Evolutionary conservation across 2,329 filamentous ascomycete species (phyloP).

Genomic region (Botrytis squamosa): DNA sequence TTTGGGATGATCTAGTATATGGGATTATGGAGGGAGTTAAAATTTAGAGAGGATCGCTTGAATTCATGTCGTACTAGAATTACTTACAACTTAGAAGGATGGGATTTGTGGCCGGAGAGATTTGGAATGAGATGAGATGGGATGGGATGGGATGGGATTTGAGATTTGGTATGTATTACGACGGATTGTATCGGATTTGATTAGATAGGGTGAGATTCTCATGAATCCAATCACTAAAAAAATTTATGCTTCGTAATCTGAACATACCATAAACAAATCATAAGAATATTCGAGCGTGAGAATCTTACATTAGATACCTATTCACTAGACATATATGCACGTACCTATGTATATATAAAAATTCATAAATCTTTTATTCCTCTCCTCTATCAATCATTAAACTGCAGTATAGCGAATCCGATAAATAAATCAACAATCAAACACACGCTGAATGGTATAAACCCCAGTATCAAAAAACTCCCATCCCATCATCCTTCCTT

Average conservation of each 20-base stretch:
- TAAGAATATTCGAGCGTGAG: background rate
- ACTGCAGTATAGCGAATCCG: background rate
- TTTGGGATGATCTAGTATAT: background rate
- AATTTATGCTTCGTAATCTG: background rate
- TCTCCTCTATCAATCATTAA: conserved; percentile 12
- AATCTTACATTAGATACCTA: too few relatives aligned
- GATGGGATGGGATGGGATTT: background rate
- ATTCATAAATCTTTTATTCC: background rate
- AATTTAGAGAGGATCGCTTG: background rate
- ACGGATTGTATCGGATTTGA: background rate
- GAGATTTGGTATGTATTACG: background rate
- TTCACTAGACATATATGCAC: background rate
- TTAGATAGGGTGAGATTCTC: too few relatives aligned
- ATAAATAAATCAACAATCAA: background rate
- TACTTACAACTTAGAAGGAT: background rate
- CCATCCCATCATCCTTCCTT: background rate
- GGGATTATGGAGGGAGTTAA: background rate
- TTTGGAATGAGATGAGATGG: background rate
- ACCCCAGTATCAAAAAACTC: background rate
- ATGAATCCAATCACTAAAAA: background rate
- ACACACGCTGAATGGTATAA: conserved; percentile 3
- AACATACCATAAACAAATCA: background rate
- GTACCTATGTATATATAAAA: too few relatives aligned
- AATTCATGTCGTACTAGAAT: rapidly evolving
- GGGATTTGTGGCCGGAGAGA: background rate